phyloP scores from a whole-genome alignment of 1,284 basidiomycete genomes.

The Ceratobasidium papillatum region DNA sequence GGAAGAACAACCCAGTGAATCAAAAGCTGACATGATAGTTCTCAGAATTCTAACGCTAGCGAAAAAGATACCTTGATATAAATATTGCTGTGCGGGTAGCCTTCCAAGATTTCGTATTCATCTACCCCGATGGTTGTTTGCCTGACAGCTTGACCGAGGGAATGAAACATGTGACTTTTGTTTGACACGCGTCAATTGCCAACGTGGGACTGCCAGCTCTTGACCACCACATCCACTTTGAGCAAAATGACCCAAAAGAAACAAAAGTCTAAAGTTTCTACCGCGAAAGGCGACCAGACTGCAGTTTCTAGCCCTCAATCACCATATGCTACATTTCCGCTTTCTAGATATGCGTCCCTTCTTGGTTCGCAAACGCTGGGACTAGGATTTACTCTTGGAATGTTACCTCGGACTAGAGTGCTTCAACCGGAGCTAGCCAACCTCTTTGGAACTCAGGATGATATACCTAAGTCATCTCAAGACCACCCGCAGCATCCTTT shows the following conservation, averaged over 20 bases:
- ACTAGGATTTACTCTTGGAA: constrained; percentile 69
- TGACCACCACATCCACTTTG: not conserved
- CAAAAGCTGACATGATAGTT: too few species aligned
- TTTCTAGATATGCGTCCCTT: constrained; percentile 70
- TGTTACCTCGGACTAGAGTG: constrained; percentile 68
- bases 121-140: too few species aligned
- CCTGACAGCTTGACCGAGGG: not conserved
- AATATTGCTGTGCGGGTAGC: too few species aligned
- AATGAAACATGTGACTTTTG: not conserved
- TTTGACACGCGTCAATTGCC: not conserved
- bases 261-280: not conserved
- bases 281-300: not conserved
- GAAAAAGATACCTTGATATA: too few species aligned
- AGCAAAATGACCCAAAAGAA: constrained; percentile 13
- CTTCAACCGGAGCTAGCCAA: constrained; percentile 46
- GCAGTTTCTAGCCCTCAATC: not conserved
- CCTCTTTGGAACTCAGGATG: constrained; percentile 41
- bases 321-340: constrained; percentile 45
- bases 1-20: too few species aligned
- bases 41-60: too few species aligned
- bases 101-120: too few species aligned
- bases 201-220: not conserved
- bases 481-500: constrained; percentile 74
- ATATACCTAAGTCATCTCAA: constrained; percentile 54
- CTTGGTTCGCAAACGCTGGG: constrained; percentile 77